Evolutionary conservation across 2,329 filamentous ascomycete species (phyloP).

Genomic region (Ophiostoma quercus): DNA sequence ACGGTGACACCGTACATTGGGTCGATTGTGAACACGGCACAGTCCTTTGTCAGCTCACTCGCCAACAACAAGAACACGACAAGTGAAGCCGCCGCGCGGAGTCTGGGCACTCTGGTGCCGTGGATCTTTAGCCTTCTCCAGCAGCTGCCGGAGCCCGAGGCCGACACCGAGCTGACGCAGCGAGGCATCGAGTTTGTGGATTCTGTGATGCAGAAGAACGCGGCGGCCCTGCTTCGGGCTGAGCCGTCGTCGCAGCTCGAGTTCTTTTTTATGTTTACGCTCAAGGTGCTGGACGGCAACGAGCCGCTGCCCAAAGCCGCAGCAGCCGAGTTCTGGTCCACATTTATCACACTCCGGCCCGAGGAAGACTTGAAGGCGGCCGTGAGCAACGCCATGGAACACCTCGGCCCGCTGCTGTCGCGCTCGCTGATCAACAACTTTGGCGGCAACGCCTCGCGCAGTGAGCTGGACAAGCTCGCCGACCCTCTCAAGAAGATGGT

Average conservation of each 20-base stretch:
- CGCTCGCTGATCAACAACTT: slow-evolving; percentile 59
- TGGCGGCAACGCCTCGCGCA: slow-evolving; percentile 62
- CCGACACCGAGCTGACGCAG: slow-evolving; percentile 67
- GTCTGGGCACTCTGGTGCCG: slow-evolving; percentile 50
- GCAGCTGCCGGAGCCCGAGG: slow-evolving; percentile 55
- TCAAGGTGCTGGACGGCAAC: slow-evolving; percentile 63
- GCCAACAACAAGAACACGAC: slow-evolving; percentile 38
- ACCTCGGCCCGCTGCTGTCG: slow-evolving; percentile 58
- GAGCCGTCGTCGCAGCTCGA: slow-evolving; percentile 55
- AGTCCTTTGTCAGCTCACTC: slow-evolving; percentile 61
- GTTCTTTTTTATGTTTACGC: slow-evolving; percentile 64
- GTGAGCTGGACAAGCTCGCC: slow-evolving; percentile 64
- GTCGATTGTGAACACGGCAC: slow-evolving; percentile 64
- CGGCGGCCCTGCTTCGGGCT: slow-evolving; percentile 55
- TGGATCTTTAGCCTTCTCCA: slow-evolving; percentile 61
- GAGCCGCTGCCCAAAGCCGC: slow-evolving; percentile 72
- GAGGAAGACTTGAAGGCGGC: slow-evolving; percentile 42
- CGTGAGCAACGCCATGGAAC: slow-evolving; percentile 48
- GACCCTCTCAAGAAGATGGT: slow-evolving; percentile 68
- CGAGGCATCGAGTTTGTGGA: slow-evolving; percentile 68
- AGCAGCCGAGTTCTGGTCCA: slow-evolving; percentile 66
- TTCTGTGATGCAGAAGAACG: slow-evolving; percentile 56
- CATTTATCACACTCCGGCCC: slow-evolving; percentile 47
- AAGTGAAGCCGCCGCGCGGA: slow-evolving; percentile 39
- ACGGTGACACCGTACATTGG: slow-evolving; percentile 62